Base-by-base conservation (phyloP, 441 rosid species). In the Capsella rubella region DNA sequence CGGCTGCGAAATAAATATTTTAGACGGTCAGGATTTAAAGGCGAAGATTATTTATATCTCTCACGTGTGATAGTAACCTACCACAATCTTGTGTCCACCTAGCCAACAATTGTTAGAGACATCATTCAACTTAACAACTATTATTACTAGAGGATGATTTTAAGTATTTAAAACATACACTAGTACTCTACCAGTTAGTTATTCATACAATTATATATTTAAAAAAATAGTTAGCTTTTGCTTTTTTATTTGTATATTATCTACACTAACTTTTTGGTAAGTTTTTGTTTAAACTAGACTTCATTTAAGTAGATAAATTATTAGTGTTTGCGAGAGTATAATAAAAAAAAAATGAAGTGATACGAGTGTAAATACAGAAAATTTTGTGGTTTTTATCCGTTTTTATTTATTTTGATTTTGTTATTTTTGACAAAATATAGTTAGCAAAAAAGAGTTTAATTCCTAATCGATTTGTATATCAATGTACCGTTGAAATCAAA, bases 51-150 rank as follows among this genome's bases (percentile, higher is more conserved):
- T 67, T 67, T 51, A 21, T 51, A 45, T 8, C 53, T 43, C 63
- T 67, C 74, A 68, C 78, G 74, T 68, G 79, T 75, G 78, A n/a
- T 67, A 64, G 28, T 52, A 75, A 75, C 78, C 73, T 51, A 43
- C 73, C 60, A 9, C 42, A 57, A 55, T 66, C 72, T 3, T 57
- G 53, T 37, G 51, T 65, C 60, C 40, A 65, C 45, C 28, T 6
- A 46, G 58, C 50, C 64, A 46, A 34, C 50, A 56, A 73, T 34
- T 8, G 60, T 71, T 71, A 39, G 61, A 51, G 75, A 61, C 75
- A 51, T 51, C 69, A 71, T 71, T 40, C 62, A 71, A 72, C 69
- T 61, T 49, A 60, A 61, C 50, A 69, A 51, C 32, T 37, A 71
- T 18, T 35, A 6, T 46, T 34, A 28, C 66, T 14, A 21, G 28